Conservation (phyloP, 2,329 filamentous ascomycete species). For the Epichloe coenophiala region DNA sequence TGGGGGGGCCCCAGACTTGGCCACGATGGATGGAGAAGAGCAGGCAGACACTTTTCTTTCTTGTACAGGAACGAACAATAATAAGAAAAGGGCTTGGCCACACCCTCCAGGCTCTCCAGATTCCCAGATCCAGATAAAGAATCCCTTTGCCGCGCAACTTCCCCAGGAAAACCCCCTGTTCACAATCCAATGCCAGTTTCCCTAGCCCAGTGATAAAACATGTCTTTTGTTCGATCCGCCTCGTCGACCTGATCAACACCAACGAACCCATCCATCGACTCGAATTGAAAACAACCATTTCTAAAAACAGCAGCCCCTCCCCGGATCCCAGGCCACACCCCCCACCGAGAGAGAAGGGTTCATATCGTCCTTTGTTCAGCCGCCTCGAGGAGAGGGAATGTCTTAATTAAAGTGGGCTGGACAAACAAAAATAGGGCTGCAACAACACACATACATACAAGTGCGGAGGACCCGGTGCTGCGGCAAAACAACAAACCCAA, state of each 20-base stretch:
- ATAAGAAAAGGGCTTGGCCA: not conserved
- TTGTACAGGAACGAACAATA: not conserved
- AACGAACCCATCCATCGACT: not conserved
- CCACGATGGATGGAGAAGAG: not conserved
- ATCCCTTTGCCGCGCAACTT: not conserved
- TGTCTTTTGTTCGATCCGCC: not conserved
- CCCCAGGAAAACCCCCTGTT: not conserved
- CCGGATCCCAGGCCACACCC: not conserved
- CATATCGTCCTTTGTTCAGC: not conserved
- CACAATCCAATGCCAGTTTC: not conserved
- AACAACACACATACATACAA: not conserved
- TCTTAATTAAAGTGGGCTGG: not conserved
- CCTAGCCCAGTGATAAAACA: not conserved
- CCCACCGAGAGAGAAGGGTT: not conserved
- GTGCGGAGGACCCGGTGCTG: not conserved
- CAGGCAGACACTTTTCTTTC: not conserved
- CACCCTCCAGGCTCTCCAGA: not conserved
- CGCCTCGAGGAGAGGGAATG: not conserved
- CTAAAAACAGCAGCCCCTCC: not conserved
- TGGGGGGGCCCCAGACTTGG: not conserved
- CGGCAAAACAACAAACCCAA: not conserved
- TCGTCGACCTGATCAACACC: not conserved
- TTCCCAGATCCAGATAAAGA: constrained; percentile 1
- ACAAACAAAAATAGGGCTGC: not conserved
- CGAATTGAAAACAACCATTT: not conserved